These are phyloP conservation scores for Heterobasidion parviporum DNA, from an alignment of 1,284 basidiomycete species.

Conservation along the genomic window DNA sequence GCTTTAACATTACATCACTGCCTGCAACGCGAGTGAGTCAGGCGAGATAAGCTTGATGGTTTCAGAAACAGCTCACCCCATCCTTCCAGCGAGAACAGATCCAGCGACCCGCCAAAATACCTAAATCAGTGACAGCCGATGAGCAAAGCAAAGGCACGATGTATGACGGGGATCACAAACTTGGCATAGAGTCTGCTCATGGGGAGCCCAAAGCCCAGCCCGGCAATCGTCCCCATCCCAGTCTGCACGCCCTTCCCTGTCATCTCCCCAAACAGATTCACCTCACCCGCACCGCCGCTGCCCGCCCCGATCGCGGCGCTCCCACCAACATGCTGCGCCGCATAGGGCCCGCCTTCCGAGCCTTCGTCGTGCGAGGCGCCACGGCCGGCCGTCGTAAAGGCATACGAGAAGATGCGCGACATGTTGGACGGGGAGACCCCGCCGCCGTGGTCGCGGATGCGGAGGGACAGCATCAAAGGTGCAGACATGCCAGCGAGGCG, in stretches of 20 bases:
- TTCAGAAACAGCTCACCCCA: constrained; percentile 48
- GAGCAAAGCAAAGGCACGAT: neutral
- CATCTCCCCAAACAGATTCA: constrained; percentile 65
- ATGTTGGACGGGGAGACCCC: constrained; percentile 73
- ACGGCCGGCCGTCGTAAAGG: constrained; percentile 74
- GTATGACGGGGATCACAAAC: constrained; percentile 22
- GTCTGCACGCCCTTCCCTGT: constrained; percentile 69
- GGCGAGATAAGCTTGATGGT: neutral
- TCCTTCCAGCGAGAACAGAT: constrained; percentile 70
- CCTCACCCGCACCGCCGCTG: neutral
- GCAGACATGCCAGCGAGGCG: constrained; percentile 25
- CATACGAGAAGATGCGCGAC: constrained; percentile 80
- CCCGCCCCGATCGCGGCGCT: neutral
- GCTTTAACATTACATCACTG: constrained; percentile 70
- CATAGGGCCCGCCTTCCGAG: constrained; percentile 10
- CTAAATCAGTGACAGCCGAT: constrained; percentile 20
- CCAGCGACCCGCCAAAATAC: constrained; percentile 74
- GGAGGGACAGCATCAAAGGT: constrained; percentile 58
- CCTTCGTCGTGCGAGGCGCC: constrained; percentile 22
- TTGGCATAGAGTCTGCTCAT: constrained; percentile 79
- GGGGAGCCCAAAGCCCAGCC: constrained; percentile 79
- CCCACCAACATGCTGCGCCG: constrained; percentile 2
- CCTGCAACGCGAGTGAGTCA: constrained; percentile 28
- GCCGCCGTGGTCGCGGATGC: constrained; percentile 82
- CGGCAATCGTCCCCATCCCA: constrained; percentile 70